Base-by-base conservation (phyloP, 208 protist species). In the Acanthamoeba healyi region DNA sequence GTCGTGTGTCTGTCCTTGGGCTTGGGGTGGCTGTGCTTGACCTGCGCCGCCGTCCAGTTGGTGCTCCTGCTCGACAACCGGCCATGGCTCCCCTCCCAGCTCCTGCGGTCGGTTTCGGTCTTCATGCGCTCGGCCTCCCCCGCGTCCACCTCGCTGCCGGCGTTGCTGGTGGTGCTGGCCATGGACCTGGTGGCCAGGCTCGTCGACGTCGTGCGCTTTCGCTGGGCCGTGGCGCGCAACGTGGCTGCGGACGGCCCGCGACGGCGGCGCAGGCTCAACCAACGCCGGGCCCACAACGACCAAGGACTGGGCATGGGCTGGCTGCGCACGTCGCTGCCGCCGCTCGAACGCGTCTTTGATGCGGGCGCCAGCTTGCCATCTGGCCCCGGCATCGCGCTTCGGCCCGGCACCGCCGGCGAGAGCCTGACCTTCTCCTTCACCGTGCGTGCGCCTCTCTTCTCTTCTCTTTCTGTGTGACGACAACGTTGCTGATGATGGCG, bases 391-490 rank as follows among this genome's bases (percentile, higher is more conserved):
- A 63, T 63, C 56, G 56, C 15, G 56, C 56, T 12, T 7, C 56
- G 26, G 19, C 34, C 34, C 12, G 65, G 65, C 36, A 15, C 9
- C 1, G 65, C 65, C 17, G 65, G 65, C 65, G 14, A 74, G n/a
- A 42, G n/a, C 29, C 65, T 74, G 29, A 42, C 65, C 65, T 74
- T 74, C 65, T 74, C 65, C 65, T 19, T 74, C 36, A 74, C 32
- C 65, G 65, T 74, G 58, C 61, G 2, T 10, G 17, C n/a, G 61
- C 58, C 61, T 34, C 29, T 15, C 22, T 34, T 34, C 7, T 70
- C 61, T 24, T 24, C 7, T 70, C 0, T 70, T 1, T 24, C 14
- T 10, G 44, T 49, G 44, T 49, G 12, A 4, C 4, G 4, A 12
- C 12, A 12, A 4, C 58, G 29, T 67, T 67, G 58, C 58, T 19